Evolutionary conservation across 2,329 filamentous ascomycete genomes (phyloP).

Genomic region (Pseudogymnoascus sp.): DNA sequence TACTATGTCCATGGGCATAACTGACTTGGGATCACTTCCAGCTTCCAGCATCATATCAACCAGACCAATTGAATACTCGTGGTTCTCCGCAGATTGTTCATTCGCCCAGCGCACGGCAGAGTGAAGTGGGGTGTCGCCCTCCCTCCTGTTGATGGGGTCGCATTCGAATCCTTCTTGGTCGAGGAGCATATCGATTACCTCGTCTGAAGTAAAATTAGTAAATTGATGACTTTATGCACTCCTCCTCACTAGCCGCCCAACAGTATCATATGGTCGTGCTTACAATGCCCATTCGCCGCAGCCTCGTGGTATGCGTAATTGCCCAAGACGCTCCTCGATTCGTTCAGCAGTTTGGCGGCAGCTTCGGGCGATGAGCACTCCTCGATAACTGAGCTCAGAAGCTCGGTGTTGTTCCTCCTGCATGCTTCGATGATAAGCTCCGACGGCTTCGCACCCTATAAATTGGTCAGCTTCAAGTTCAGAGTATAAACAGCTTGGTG

Average conservation of each 20-base stretch:
- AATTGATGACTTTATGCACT: not conserved
- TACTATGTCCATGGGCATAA: not conserved
- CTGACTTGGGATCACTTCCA: constrained; percentile 50
- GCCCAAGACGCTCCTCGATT: constrained; percentile 74
- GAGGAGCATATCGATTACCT: constrained; percentile 72
- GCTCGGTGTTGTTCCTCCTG: constrained; percentile 82
- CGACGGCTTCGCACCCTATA: constrained; percentile 70
- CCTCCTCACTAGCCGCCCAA: not conserved
- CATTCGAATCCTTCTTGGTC: constrained; percentile 81
- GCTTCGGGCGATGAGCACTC: constrained; percentile 47
- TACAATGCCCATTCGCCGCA: constrained; percentile 77
- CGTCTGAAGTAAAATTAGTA: constrained; percentile 41
- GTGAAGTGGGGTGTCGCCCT: constrained; percentile 73
- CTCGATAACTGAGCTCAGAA: constrained; percentile 66
- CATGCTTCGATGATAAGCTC: constrained; percentile 89
- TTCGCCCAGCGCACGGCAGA: constrained; percentile 71
- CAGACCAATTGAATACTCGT: constrained; percentile 55
- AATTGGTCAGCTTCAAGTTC: not conserved
- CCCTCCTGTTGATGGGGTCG: constrained; percentile 62
- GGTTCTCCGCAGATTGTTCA: constrained; percentile 52
- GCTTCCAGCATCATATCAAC: constrained; percentile 78
- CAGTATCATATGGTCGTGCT: constrained; percentile 28
- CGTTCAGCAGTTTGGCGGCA: constrained; percentile 73
- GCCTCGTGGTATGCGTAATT: constrained; percentile 87
- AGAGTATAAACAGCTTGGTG: not conserved